Evolutionary conservation across 352 stramenopile genomes (phyloP).

Genomic region (Aphanomyces cochlioides): DNA sequence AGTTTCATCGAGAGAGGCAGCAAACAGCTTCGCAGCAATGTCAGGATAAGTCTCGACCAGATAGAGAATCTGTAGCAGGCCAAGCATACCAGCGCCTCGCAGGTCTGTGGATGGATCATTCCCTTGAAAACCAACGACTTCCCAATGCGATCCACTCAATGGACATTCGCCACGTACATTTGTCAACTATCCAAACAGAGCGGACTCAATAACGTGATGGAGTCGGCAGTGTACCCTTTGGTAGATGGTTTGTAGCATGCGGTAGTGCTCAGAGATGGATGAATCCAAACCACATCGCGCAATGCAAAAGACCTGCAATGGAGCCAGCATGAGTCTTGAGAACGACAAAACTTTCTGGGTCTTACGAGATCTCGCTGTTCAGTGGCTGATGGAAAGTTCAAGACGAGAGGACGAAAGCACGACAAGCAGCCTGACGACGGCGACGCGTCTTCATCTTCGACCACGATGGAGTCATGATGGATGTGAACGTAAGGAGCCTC

Average conservation of each 20-base stretch:
- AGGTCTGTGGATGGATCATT: conserved; percentile 84
- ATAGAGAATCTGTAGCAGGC: conserved; percentile 80
- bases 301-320: conserved; percentile 40
- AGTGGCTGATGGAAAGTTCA: conserved; percentile 50
- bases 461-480: conserved; percentile 52
- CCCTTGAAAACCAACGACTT: conserved; percentile 87
- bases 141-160: conserved; percentile 74
- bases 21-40: conserved; percentile 48
- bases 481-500: conserved; percentile 40
- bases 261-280: conserved; percentile 29
- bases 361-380: conserved; percentile 65
- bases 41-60: conserved; percentile 63
- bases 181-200: conserved; percentile 17
- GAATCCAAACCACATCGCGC: conserved; percentile 24
- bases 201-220: not conserved
- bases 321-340: too few relatives aligned
- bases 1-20: conserved; percentile 42
- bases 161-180: conserved; percentile 39
- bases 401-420: conserved; percentile 52
- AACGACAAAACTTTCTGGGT: conserved; percentile 32
- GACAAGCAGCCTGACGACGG: conserved; percentile 47
- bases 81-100: conserved; percentile 77
- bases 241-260: conserved; percentile 68
- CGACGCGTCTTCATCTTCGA: conserved; percentile 43
- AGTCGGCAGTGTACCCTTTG: conserved; percentile 35